phyloP scores from a whole-genome alignment of 2,329 filamentous ascomycete species.

The Thielaviopsis punctulata region DNA sequence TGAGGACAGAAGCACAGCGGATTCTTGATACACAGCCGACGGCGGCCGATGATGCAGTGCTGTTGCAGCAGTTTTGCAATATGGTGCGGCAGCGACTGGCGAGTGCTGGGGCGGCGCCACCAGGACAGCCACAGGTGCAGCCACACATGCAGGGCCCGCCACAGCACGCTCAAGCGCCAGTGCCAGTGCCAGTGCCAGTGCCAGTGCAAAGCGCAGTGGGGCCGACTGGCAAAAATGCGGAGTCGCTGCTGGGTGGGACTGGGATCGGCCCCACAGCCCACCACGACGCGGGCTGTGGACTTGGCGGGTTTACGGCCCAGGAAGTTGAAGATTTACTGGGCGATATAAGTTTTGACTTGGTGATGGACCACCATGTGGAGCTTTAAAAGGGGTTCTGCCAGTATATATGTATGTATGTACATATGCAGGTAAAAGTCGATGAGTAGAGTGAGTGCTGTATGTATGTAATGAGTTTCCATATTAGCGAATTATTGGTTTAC shows the following conservation, averaged over 20 bases:
- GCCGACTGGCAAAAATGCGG: not conserved
- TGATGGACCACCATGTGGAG: not conserved
- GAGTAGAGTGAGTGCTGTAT: not conserved
- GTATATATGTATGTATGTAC: no score
- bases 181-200: not conserved
- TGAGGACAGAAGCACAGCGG: slow-evolving; percentile 29
- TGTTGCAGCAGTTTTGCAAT: slow-evolving; percentile 37
- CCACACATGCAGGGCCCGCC: not conserved
- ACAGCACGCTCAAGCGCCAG: no score
- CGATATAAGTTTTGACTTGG: slow-evolving; percentile 7
- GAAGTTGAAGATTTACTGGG: slow-evolving; percentile 8
- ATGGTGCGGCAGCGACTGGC: slow-evolving; percentile 3
- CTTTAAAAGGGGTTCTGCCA: not conserved
- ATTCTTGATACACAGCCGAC: slow-evolving; percentile 31
- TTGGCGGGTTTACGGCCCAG: slow-evolving; percentile 1
- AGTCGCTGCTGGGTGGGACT: not conserved
- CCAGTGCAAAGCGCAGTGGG: no score
- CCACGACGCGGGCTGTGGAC: not conserved
- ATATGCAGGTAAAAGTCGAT: not conserved
- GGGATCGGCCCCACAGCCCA: not conserved
- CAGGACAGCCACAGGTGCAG: not conserved
- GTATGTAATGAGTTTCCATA: no score
- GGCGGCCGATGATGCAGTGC: slow-evolving; percentile 34
- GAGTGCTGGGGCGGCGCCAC: not conserved
- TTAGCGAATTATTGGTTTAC: no score